Base-by-base conservation (phyloP, 768 basidiomycete genomes). In the Mycena amicta region DNA sequence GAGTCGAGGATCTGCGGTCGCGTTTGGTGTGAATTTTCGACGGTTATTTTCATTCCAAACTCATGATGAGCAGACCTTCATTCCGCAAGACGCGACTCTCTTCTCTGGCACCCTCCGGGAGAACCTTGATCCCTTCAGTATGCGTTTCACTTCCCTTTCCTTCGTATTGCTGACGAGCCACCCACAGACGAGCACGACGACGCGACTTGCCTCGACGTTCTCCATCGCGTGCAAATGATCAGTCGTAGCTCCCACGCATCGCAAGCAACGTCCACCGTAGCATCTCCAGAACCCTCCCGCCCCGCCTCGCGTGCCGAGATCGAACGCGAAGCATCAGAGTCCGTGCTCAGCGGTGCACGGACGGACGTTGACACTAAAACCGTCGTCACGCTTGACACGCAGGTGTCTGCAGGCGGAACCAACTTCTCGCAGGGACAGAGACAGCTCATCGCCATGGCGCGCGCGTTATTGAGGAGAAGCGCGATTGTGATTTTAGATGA, bases 361-460 rank as follows among this genome's bases (percentile, higher is more conserved):
- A 89, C 87, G 0, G 85, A 87, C 23, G 68, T 79, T 2, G 89
- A 90, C 22, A 53, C 66, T 28, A 88, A 83, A 67, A 79, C 77
- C 1, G 75, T 76, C 0, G 75, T 95, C 27, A 79, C 84, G 0
- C 78, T 96, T 3, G 85, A 91, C 20, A 91, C 89, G 0, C 85
- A 89, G 59, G 89, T 96, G 8, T 92, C 92, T 0, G 80, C 91
- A 1, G 93, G 93, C 0, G 94, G 94, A 0, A 80, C 86, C 28
- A 96, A 97, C 75, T 95, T 97, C 72, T 95, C 92, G 1, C 92
- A 94, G 58, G 95, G 95, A 11, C 94, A 98, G 68, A 72, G 93
- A 12, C 95, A 98, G 66, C 75, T 93, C 18, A 89, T 94, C 53
- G 88, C 91, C 1, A 89, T 93, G 88, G 92, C 92, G 0, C 82